phyloP scores from a whole-genome alignment of 345 rosid genomes.

The Ceriops decandra region DNA sequence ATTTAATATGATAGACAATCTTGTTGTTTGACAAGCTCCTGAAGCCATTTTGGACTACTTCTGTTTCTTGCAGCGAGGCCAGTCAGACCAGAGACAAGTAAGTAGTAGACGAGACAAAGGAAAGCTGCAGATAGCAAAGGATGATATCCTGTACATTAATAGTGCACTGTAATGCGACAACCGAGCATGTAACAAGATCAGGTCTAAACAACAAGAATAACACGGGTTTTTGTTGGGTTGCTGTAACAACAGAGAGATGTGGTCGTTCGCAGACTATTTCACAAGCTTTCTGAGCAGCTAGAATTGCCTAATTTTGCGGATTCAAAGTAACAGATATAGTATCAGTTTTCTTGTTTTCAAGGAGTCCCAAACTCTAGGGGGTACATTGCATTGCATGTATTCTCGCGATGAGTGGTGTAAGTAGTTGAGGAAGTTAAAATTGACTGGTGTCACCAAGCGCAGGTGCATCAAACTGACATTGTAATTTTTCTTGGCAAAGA shows the following conservation, averaged over 20 bases:
- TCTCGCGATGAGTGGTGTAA: neutral
- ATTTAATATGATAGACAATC: neutral
- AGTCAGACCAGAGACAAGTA: constrained; percentile 48
- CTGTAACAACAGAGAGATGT: neutral
- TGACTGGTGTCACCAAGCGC: no score
- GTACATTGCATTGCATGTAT: neutral
- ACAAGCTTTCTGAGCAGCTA: neutral
- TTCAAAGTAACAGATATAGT: neutral
- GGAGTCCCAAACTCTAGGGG: neutral
- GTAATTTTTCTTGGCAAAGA: neutral
- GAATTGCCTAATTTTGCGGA: constrained; percentile 12
- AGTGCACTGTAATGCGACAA: constrained; percentile 11
- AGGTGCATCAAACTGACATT: neutral
- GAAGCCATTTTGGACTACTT: neutral
- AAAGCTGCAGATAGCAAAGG: constrained; percentile 68
- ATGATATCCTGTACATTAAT: constrained; percentile 58
- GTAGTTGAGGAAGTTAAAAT: neutral
- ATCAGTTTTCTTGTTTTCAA: neutral
- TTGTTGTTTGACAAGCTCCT: neutral
- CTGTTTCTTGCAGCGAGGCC: constrained; percentile 56
- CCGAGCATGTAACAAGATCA: neutral
- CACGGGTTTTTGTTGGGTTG: neutral
- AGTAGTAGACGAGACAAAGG: constrained; percentile 60
- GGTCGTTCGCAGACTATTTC: neutral
- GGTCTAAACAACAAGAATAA: neutral